Conservation (phyloP, 768 basidiomycete species). For the Russula olivacea region DNA sequence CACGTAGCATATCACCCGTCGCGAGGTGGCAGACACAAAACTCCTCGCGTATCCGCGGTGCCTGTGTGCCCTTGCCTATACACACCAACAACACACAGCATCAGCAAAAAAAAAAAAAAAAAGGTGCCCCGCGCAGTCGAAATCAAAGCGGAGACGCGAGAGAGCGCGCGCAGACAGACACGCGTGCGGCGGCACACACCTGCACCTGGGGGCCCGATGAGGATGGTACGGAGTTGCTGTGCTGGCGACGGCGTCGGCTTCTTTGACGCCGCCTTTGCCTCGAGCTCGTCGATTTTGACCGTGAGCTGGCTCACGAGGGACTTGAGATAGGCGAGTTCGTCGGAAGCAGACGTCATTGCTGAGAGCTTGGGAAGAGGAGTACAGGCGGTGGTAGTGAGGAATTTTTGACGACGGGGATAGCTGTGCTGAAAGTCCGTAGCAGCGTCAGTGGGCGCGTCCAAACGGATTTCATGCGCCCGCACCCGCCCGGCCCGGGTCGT, state of each 20-base stretch:
- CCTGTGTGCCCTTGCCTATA: conserved; percentile 96
- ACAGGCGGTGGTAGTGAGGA: neutral
- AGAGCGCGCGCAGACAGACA: neutral
- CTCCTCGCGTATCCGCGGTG: conserved; percentile 83
- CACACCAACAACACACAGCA: neutral
- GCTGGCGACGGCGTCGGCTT: conserved; percentile 47
- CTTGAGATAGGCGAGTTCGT: conserved; percentile 95
- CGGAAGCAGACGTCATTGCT: conserved; percentile 51
- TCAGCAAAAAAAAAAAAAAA: neutral
- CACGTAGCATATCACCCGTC: conserved; percentile 97
- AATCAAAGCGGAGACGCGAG: neutral
- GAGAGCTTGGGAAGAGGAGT: neutral
- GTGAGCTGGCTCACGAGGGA: conserved; percentile 83
- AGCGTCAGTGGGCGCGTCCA: neutral
- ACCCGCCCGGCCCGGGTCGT: neutral
- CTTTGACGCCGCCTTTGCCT: conserved; percentile 50
- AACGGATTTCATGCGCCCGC: neutral
- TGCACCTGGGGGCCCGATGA: conserved; percentile 95
- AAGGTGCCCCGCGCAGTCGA: neutral
- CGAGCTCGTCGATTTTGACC: conserved; percentile 78
- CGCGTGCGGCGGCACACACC: conserved; percentile 53
- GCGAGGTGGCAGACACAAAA: conserved; percentile 98
- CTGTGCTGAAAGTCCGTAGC: neutral
- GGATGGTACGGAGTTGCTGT: conserved; percentile 80
- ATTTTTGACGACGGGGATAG: no score